These are phyloP conservation scores for Brasilioporus rufonigricans DNA, from an alignment of 768 basidiomycete species.

Conservation along the genomic window DNA sequence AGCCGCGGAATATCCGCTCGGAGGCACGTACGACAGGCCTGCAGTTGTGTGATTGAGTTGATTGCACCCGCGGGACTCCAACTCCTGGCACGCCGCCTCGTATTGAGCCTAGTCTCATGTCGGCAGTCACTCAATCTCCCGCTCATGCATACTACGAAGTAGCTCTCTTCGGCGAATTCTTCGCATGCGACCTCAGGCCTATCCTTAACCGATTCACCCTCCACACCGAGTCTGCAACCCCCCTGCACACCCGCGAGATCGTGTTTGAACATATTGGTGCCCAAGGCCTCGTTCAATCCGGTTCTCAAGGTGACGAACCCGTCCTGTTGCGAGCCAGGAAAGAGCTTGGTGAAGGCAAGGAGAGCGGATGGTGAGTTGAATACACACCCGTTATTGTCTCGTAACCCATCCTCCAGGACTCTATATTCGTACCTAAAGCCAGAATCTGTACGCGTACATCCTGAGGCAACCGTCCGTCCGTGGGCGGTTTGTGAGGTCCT, in stretches of 20 bases:
- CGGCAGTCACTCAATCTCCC: constrained; percentile 25
- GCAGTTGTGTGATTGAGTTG: neutral
- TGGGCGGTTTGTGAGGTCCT: constrained; percentile 79
- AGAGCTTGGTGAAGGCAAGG: constrained; percentile 57
- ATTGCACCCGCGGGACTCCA: neutral
- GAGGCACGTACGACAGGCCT: neutral
- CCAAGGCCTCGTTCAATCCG: constrained; percentile 53
- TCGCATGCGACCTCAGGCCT: constrained; percentile 67
- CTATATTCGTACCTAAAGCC: constrained; percentile 81
- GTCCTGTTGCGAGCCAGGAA: constrained; percentile 71
- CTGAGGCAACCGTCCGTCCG: constrained; percentile 83
- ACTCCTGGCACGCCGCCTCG: neutral
- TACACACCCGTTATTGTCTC: neutral
- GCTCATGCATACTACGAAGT: constrained; percentile 78
- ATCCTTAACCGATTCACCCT: constrained; percentile 82
- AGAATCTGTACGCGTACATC: constrained; percentile 79
- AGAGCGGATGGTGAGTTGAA: constrained; percentile 57
- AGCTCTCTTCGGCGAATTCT: constrained; percentile 81
- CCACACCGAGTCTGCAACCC: constrained; percentile 72
- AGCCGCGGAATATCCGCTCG: neutral
- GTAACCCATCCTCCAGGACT: constrained; percentile 44
- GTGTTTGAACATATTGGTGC: constrained; percentile 80
- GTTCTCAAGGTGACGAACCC: constrained; percentile 53
- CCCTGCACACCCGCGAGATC: constrained; percentile 73
- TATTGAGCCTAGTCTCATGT: constrained; percentile 12